Evolutionary conservation across 2,329 filamentous ascomycete genomes (phyloP).

Genomic region (Botrytis galanthina): DNA sequence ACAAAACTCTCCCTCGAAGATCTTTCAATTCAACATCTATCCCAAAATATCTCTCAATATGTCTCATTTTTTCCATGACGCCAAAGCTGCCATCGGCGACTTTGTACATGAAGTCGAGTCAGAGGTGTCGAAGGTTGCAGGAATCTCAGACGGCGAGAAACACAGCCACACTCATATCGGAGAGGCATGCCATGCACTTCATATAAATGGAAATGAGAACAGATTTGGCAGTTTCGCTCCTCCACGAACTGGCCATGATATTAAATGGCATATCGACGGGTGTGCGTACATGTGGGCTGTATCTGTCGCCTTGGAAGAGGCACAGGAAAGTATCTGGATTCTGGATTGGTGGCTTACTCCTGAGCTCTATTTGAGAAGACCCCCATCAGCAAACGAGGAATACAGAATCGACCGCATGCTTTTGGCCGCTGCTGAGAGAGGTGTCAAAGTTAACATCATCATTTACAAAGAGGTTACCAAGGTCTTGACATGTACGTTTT

Average conservation of each 20-base stretch:
- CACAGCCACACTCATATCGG: constrained; percentile 48
- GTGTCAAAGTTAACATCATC: constrained; percentile 80
- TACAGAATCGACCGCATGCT: constrained; percentile 85
- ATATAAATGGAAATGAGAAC: constrained; percentile 48
- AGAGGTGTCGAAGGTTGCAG: constrained; percentile 23
- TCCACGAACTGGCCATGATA: constrained; percentile 65
- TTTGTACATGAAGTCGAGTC: constrained; percentile 28
- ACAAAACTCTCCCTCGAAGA: background rate
- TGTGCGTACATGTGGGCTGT: constrained; percentile 85
- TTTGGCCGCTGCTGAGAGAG: constrained; percentile 75
- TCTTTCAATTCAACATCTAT: background rate
- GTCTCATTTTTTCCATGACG: constrained; percentile 27
- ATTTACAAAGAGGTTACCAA: constrained; percentile 91
- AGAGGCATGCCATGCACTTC: constrained; percentile 43
- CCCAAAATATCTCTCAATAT: constrained; percentile 20
- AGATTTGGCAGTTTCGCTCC: constrained; percentile 70
- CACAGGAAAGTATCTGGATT: constrained; percentile 71
- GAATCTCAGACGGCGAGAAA: constrained; percentile 39
- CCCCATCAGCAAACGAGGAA: constrained; percentile 75
- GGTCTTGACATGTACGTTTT: constrained; percentile 72
- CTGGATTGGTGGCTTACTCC: constrained; percentile 89
- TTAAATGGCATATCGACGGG: constrained; percentile 87
- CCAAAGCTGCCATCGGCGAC: constrained; percentile 25
- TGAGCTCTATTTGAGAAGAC: constrained; percentile 78
- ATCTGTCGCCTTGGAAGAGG: constrained; percentile 73